Percentiles rank a stretch among this genome's conserved stretches.
Conservation (phyloP, 2,329 filamentous ascomycete genomes). For the Fusarium sp. region DNA sequence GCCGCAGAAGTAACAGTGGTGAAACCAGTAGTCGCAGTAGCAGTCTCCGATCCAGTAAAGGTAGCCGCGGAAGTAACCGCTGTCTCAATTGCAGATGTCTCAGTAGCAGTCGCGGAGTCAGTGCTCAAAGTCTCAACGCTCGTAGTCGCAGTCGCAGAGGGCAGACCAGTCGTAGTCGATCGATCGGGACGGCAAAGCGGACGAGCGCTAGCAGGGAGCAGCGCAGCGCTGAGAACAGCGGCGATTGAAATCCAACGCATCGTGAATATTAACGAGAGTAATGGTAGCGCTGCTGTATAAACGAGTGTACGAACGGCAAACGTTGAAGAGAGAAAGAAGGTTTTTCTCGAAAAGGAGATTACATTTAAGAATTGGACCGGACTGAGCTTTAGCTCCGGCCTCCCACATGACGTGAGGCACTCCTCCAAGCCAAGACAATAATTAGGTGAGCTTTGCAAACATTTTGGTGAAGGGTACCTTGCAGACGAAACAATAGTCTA, state of each 20-base stretch:
- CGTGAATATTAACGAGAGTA: constrained; percentile 15
- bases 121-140: background rate
- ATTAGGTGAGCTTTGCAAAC: accelerated
- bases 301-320: background rate
- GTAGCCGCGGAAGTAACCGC: background rate
- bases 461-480: background rate
- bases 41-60: background rate
- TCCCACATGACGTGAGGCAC: background rate
- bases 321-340: background rate
- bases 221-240: constrained; percentile 1
- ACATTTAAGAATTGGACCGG: background rate
- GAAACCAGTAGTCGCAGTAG: background rate
- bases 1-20: background rate
- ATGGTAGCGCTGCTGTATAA: background rate
- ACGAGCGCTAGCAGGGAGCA: constrained; percentile 10
- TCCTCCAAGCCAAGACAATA: background rate
- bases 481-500: background rate
- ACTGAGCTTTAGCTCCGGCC: background rate
- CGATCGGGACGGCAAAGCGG: constrained; percentile 3
- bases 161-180: background rate
- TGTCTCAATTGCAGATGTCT: background rate
- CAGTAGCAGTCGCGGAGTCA: background rate
- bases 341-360: background rate
- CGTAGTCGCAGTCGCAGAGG: background rate
- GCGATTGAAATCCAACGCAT: constrained; percentile 33